These are phyloP conservation scores for Leishmania mexicana DNA, from an alignment of 208 protist genomes.

Conservation along the genomic window DNA sequence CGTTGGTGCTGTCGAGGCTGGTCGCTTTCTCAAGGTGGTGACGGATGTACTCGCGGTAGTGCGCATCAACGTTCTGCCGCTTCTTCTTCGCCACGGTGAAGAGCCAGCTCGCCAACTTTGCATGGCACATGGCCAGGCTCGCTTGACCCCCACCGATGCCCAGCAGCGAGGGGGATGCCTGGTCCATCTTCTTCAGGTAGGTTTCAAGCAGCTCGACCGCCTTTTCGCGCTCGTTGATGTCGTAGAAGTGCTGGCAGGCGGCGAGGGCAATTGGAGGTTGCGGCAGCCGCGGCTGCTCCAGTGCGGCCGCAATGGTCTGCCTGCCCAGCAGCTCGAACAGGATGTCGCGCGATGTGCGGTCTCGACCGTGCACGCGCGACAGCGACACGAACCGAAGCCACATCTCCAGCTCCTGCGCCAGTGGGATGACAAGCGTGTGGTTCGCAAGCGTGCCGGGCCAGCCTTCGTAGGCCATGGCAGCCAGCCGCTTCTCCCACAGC, in stretches of 20 bases:
- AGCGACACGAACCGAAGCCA: constrained; percentile 98
- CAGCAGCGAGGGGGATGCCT: constrained; percentile 4
- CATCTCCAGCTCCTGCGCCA: constrained; percentile 94
- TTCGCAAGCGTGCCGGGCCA: constrained; percentile 98
- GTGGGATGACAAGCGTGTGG: constrained; percentile 93
- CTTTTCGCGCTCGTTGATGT: constrained; percentile 69
- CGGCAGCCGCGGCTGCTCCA: constrained; percentile 57
- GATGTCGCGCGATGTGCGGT: constrained; percentile 88
- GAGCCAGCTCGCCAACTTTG: constrained; percentile 86
- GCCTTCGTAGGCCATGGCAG: constrained; percentile 93
- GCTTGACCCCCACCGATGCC: constrained; percentile 22
- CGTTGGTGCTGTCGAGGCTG: constrained; percentile 91
- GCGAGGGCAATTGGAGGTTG: constrained; percentile 77
- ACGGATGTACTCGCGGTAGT: constrained; percentile 47
- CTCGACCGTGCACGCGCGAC: constrained; percentile 89
- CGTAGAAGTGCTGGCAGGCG: constrained; percentile 87
- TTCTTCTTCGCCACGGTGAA: constrained; percentile 37
- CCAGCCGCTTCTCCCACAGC: constrained; percentile 84
- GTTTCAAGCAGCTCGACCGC: constrained; percentile 70
- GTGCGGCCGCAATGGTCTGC: constrained; percentile 61
- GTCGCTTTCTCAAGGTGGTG: constrained; percentile 79
- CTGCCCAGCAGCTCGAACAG: constrained; percentile 86
- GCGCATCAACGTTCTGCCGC: constrained; percentile 21
- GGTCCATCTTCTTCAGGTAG: constrained; percentile 70
- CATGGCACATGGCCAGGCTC: constrained; percentile 82